Base-by-base conservation (phyloP, 441 rosid genomes). In the Eruca vesicaria region DNA sequence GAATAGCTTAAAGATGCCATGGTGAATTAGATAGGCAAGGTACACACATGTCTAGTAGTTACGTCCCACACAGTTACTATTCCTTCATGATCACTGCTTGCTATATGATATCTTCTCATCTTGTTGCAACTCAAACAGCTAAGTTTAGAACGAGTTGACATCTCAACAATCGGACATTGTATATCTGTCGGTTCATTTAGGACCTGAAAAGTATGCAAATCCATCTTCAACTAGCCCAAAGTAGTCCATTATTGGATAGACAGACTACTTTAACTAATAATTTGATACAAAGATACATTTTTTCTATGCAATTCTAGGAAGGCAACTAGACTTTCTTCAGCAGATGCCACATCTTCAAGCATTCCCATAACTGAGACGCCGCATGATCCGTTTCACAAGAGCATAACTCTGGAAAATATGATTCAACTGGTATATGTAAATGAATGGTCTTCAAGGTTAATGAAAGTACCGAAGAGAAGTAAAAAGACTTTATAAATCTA, bases 121-220 rank as follows among this genome's bases (percentile, higher is more conserved):
- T 96, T 96, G 83, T 93, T 96, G 98, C 99, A 96, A 84, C 98
- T 96, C 86, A 96, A 80, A 86, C 99, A 96, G 74, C 99, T 93
- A 81, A 96, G 94, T 80, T 96, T 96, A 70, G 99, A 96, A 73
- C 96, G 93, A 3, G 99, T 94, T 76, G 98, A 69, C 96, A 96
- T 96, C 86, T 94, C 98, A 80, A 88, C 97, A 77, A 94, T 89
- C 53, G 98, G 98, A 81, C 92, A 90, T 63, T 92, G 97, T 63
- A 86, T 86, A 59, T 92, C 98, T 53, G 84, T 84, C 55, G 85
- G 88, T 80, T 88, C 90, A 78, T 92, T 94, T 53, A 89, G 93
- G 80, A 94, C 98, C 98, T 93, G 84, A 75, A 63, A 83, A 77
- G 78, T 15, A 56, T 21, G 50, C 62, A 82, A 28, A 26, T 0